A percentile compares a stretch with the other conserved stretches of the same genome.
Conservation (phyloP, 208 protist genomes). For the Trypanosoma lewisi region DNA sequence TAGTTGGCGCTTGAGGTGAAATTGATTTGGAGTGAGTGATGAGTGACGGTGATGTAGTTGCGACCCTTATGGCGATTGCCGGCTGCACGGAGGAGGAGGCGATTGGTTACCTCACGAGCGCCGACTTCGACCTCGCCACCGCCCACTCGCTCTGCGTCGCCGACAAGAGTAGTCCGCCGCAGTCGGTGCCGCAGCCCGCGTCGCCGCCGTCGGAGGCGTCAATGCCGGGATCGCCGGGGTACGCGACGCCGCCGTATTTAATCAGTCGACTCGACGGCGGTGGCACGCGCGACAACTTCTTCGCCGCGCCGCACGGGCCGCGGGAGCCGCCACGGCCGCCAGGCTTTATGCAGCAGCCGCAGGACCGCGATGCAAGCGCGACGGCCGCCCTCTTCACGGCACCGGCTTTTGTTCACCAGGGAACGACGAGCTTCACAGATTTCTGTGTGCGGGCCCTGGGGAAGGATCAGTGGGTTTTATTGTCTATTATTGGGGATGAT, state of each 20-base stretch:
- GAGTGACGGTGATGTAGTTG: conserved; percentile 47
- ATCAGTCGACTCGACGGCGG: conserved; percentile 24
- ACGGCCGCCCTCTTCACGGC: conserved; percentile 28
- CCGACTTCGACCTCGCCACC: conserved; percentile 53
- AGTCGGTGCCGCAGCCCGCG: not conserved
- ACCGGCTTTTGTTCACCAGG: conserved; percentile 50
- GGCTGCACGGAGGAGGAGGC: conserved; percentile 57
- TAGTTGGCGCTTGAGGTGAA: too few species aligned
- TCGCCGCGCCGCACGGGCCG: not conserved
- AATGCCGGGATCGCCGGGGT: conserved; percentile 17
- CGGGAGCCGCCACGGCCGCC: not conserved
- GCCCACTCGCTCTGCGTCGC: conserved; percentile 44
- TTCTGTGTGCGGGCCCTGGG: conserved; percentile 42
- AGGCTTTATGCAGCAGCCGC: conserved; percentile 16
- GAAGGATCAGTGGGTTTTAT: conserved; percentile 61
- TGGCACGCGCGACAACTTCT: conserved; percentile 3
- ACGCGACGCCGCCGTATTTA: conserved; percentile 26
- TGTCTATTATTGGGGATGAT: conserved; percentile 44
- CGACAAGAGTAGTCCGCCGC: not conserved
- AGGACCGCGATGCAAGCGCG: conserved; percentile 5
- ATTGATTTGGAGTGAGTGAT: conserved; percentile 10
- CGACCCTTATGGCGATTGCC: conserved; percentile 71
- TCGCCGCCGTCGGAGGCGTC: conserved; percentile 5
- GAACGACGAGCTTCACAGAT: conserved; percentile 26
- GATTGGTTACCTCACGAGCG: conserved; percentile 45